phyloP scores from a whole-genome alignment of 306 rosid species.

The Inga laurina region DNA sequence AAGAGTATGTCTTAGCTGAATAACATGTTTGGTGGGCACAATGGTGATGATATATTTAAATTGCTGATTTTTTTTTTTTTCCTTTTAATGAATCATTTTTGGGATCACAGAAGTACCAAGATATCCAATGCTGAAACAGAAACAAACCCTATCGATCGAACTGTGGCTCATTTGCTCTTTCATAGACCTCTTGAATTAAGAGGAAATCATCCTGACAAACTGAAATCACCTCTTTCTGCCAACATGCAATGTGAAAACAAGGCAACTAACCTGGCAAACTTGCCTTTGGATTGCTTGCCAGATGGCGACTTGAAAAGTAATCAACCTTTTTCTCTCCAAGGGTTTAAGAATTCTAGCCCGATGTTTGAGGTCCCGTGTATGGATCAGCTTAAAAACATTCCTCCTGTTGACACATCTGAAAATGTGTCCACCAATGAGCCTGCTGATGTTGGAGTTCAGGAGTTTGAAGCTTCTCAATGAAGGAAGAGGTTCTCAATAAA shows the following conservation, averaged over 20 bases:
- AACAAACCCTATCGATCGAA: constrained; percentile 88
- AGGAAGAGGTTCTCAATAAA: constrained; percentile 21
- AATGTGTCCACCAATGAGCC: constrained; percentile 49
- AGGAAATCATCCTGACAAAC: constrained; percentile 49
- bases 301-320: constrained; percentile 44
- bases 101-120: constrained; percentile 47
- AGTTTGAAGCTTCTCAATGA: constrained; percentile 64
- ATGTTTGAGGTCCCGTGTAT: constrained; percentile 36
- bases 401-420: constrained; percentile 58
- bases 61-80: constrained; percentile 1
- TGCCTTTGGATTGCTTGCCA: constrained; percentile 41
- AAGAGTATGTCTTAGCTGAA: neutral
- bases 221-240: constrained; percentile 49
- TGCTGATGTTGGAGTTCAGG: constrained; percentile 44
- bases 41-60: neutral
- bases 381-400: constrained; percentile 46
- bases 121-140: constrained; percentile 66
- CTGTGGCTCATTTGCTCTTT: constrained; percentile 89
- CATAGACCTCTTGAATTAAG: constrained; percentile 63
- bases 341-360: constrained; percentile 39
- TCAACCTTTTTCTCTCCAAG: constrained; percentile 41
- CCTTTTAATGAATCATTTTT: constrained; percentile 20
- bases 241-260: constrained; percentile 50
- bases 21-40: neutral
- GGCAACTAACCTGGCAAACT: constrained; percentile 35